These are phyloP conservation scores for Tilletiaria anomala DNA, from an alignment of 1,284 basidiomycete genomes.

Conservation along the genomic window DNA sequence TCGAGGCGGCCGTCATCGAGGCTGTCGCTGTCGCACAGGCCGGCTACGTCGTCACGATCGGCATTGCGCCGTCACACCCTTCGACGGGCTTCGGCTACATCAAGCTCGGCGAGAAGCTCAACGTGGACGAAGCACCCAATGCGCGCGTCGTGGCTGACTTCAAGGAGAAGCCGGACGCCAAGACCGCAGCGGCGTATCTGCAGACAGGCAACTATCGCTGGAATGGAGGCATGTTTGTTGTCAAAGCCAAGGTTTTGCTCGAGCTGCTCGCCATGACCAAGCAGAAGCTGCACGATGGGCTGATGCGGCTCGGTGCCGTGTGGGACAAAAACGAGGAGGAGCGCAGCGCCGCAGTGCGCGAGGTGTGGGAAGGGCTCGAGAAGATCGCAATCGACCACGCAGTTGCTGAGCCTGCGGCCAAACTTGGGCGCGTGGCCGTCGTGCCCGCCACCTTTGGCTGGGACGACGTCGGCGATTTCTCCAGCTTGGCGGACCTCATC, in stretches of 20 bases:
- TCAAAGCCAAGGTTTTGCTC: conserved; percentile 31
- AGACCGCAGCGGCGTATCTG: conserved; percentile 34
- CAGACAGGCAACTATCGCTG: conserved; percentile 37
- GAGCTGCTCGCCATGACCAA: conserved; percentile 22
- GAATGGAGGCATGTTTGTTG: conserved; percentile 40
- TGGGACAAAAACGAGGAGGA: conserved; percentile 18
- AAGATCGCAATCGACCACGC: conserved; percentile 40
- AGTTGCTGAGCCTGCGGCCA: conserved; percentile 37
- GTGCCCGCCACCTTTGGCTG: conserved; percentile 39
- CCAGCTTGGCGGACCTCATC: conserved; percentile 33
- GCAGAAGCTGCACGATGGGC: conserved; percentile 30
- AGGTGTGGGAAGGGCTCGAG: conserved; percentile 31
- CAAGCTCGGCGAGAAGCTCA: conserved; percentile 34
- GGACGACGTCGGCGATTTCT: conserved; percentile 39
- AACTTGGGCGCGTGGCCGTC: conserved; percentile 34
- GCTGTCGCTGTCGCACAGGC: conserved; percentile 33
- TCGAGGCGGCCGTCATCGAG: conserved; percentile 35
- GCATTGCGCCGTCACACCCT: conserved; percentile 37
- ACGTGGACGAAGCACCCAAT: conserved; percentile 25
- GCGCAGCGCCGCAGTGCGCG: conserved; percentile 12
- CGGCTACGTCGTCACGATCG: conserved; percentile 38
- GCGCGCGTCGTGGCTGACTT: conserved; percentile 35
- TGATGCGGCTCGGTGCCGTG: conserved; percentile 23
- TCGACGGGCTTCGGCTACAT: conserved; percentile 39
- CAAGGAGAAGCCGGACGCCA: conserved; percentile 40